Evolutionary conservation across 169 alveolate species (phyloP).

Genomic region (Theileria annulata): DNA sequence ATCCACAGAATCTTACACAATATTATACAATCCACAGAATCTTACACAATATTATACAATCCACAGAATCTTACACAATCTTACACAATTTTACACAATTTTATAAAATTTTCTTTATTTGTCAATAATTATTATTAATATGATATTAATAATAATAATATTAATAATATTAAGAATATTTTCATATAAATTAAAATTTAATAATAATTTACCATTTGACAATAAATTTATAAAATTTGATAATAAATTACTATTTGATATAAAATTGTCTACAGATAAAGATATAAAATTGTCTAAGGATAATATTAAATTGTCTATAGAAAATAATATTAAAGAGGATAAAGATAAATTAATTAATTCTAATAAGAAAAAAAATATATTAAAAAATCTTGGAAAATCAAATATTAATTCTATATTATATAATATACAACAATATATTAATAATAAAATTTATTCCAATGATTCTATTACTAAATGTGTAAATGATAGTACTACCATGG

Average conservation of each 20-base stretch:
- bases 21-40: background rate
- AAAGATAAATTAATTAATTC: too few relatives aligned
- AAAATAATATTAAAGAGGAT: too few relatives aligned
- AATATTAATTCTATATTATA: constrained; percentile 37
- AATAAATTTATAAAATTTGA: constrained; percentile 18
- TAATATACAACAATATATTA: constrained; percentile 11
- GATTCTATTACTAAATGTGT: background rate
- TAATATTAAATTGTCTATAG: too few relatives aligned
- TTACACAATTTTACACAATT: too few relatives aligned
- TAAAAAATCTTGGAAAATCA: constrained; percentile 44
- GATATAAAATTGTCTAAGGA: too few relatives aligned
- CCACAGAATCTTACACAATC: too few relatives aligned
- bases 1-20: background rate
- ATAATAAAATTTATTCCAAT: background rate
- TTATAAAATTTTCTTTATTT: too few relatives aligned
- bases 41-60: background rate
- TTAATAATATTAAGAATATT: background rate
- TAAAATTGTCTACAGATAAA: too few relatives aligned
- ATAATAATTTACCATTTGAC: constrained; percentile 6
- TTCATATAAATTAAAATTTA: constrained; percentile 16
- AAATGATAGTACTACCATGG: background rate
- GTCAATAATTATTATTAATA: too few relatives aligned
- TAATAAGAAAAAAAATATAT: constrained; percentile 34
- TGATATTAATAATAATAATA: too few relatives aligned
- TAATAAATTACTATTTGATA: too few relatives aligned